phyloP scores from a whole-genome alignment of 192 early-diverging fungal species.

The Spinellus fusiger region DNA sequence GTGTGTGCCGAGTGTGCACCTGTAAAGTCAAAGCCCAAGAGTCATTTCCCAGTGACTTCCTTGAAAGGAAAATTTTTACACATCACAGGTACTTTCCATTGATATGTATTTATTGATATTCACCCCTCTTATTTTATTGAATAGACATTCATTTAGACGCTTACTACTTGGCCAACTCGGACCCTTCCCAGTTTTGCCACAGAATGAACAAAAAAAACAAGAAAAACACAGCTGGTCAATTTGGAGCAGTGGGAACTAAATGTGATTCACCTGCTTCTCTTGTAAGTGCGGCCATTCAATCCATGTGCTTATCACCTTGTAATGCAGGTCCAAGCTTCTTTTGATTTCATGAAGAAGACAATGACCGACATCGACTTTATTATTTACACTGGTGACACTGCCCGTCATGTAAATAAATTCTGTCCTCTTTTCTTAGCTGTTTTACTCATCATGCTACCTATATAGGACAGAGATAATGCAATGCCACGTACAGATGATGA shows the following conservation, averaged over 20 bases:
- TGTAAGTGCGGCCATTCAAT: background rate
- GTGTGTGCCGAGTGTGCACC: no score
- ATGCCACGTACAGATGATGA: constrained; percentile 1
- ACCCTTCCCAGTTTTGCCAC: constrained; percentile 29
- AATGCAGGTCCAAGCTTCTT: constrained; percentile 19
- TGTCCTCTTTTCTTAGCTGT: background rate
- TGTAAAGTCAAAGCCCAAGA: no score
- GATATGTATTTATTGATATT: background rate
- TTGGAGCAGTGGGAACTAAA: constrained; percentile 24
- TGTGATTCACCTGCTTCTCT: constrained; percentile 33
- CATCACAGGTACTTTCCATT: constrained; percentile 23
- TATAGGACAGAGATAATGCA: constrained; percentile 21
- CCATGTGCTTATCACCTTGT: background rate
- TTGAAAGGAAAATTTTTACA: constrained; percentile 27
- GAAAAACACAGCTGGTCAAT: constrained; percentile 26
- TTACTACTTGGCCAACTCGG: constrained; percentile 22
- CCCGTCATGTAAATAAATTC: constrained; percentile 27
- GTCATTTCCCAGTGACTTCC: no score
- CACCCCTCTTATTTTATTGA: background rate
- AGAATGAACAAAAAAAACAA: constrained; percentile 12
- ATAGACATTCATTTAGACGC: constrained; percentile 38
- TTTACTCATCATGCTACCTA: background rate
- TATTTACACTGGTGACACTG: constrained; percentile 37
- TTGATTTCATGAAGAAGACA: constrained; percentile 21
- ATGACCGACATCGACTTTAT: constrained; percentile 32